Evolutionary conservation across 164 flowering plant species (phyloP).

Genomic region (Vitis rotundifolia): DNA sequence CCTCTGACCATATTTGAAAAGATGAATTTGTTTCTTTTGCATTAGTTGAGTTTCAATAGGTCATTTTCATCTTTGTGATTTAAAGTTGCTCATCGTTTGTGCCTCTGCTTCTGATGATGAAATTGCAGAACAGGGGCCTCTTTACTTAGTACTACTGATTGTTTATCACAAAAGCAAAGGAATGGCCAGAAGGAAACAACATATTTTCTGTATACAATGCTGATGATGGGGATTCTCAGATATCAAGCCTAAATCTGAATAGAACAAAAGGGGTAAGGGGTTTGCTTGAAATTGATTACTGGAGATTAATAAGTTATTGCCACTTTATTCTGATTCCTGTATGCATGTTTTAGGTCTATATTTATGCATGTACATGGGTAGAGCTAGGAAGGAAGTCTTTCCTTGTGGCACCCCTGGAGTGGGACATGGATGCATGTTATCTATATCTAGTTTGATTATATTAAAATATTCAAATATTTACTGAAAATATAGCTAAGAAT

Average conservation of each 20-base stretch:
- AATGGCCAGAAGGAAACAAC: constrained; percentile 83
- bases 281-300: not conserved
- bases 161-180: constrained; percentile 68
- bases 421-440: too few species aligned
- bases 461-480: too few species aligned
- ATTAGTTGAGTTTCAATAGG: not conserved
- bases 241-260: constrained; percentile 66
- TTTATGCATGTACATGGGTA: not conserved
- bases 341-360: not conserved
- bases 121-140: constrained; percentile 66
- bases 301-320: not conserved
- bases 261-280: constrained; percentile 53
- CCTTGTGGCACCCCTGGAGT: too few species aligned
- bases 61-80: constrained; percentile 1
- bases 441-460: too few species aligned
- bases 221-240: constrained; percentile 88
- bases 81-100: not conserved
- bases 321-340: too few species aligned
- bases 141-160: constrained; percentile 59
- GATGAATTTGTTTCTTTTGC: not conserved
- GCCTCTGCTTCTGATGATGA: constrained; percentile 6
- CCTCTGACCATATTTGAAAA: not conserved
- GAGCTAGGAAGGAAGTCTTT: not conserved
- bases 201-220: constrained; percentile 52
- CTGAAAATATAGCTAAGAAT: too few species aligned